phyloP scores from a whole-genome alignment of 192 early-diverging fungal species.

The Coemansia sp. region DNA sequence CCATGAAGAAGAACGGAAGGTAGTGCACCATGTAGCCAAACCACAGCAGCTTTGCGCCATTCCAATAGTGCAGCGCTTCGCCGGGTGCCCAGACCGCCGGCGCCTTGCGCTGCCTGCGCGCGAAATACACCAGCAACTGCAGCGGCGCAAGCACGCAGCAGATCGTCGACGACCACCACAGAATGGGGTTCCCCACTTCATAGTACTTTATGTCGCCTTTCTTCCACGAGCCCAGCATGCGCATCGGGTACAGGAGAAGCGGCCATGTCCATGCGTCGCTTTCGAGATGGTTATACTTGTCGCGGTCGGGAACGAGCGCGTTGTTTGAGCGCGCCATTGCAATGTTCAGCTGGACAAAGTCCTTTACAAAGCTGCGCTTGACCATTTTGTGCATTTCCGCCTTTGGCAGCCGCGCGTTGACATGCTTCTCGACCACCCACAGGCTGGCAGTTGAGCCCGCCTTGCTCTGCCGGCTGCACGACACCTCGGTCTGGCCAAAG shows the following conservation, averaged over 20 bases:
- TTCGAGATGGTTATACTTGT: slow-evolving; percentile 53
- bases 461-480: slow-evolving; percentile 77
- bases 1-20: slow-evolving; percentile 86
- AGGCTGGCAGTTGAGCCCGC: slow-evolving; percentile 34
- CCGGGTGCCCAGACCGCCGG: slow-evolving; percentile 5
- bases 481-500: slow-evolving; percentile 80
- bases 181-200: slow-evolving; percentile 79
- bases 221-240: slow-evolving; percentile 78
- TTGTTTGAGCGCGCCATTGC: slow-evolving; percentile 45
- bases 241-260: slow-evolving; percentile 78
- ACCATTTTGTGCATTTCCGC: slow-evolving; percentile 10
- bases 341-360: slow-evolving; percentile 33
- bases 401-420: slow-evolving; percentile 19
- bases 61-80: slow-evolving; percentile 53
- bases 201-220: slow-evolving; percentile 78
- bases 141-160: slow-evolving; percentile 16
- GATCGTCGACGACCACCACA: slow-evolving; percentile 72
- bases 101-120: slow-evolving; percentile 9
- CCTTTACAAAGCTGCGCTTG: slow-evolving; percentile 9
- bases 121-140: slow-evolving; percentile 10
- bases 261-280: slow-evolving; percentile 79
- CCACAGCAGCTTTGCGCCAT: slow-evolving; percentile 73
- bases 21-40: slow-evolving; percentile 81
- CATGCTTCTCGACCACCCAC: slow-evolving; percentile 46
- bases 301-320: slow-evolving; percentile 34